A percentile compares a stretch with the other conserved stretches of the same genome.
These are phyloP conservation scores for Podaxis carcinomalis DNA, from an alignment of 768 basidiomycete species.

Conservation along the genomic window DNA sequence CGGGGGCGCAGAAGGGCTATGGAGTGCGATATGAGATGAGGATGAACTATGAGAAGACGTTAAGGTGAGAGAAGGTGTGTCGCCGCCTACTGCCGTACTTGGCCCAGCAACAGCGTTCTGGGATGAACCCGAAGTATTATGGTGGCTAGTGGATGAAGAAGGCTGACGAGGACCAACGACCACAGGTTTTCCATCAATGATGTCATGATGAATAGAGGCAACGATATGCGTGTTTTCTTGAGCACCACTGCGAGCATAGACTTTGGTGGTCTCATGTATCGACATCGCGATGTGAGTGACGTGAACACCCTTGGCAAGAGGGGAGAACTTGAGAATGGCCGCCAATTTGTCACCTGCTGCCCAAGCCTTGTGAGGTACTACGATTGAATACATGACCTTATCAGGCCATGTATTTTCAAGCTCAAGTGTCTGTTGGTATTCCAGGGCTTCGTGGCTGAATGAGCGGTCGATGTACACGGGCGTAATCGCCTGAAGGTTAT, in stretches of 20 bases:
- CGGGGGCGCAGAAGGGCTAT: background rate
- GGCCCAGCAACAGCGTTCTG: background rate
- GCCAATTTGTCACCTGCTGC: conserved; percentile 84
- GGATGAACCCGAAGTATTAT: background rate
- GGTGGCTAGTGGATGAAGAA: conserved; percentile 11
- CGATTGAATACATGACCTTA: conserved; percentile 93
- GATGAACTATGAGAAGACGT: conserved; percentile 2
- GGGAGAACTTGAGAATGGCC: conserved; percentile 81
- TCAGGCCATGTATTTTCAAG: conserved; percentile 97
- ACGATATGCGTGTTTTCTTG: conserved; percentile 63
- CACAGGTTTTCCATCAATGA: conserved; percentile 54
- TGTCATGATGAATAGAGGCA: conserved; percentile 62
- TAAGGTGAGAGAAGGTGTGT: background rate
- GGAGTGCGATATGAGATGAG: background rate
- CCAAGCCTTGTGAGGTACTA: conserved; percentile 95
- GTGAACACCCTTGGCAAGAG: conserved; percentile 78
- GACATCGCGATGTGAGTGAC: conserved; percentile 64
- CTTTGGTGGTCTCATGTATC: conserved; percentile 71
- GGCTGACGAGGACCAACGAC: conserved; percentile 24
- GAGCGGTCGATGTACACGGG: conserved; percentile 70
- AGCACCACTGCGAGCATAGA: conserved; percentile 46
- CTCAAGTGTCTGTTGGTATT: conserved; percentile 94
- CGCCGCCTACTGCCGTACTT: background rate
- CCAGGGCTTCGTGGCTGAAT: conserved; percentile 78
- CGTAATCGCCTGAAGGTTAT: conserved; percentile 53